Base-by-base conservation (phyloP, 2,329 filamentous ascomycete species). In the Aaosphaeria pasadenensis region DNA sequence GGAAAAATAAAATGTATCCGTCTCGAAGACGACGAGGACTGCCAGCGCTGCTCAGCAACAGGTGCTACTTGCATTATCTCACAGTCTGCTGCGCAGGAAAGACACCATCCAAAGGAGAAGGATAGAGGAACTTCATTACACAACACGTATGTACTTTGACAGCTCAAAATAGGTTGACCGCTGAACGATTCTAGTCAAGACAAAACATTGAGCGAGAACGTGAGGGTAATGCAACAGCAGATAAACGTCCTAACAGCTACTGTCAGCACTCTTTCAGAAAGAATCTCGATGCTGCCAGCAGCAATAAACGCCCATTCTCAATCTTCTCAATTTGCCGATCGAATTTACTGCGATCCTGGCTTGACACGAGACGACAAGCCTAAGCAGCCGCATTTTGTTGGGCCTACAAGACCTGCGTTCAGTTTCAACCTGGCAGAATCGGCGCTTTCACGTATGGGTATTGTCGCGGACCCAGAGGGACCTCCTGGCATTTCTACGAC, bases 341-440 rank as follows among this genome's bases (percentile, higher is more conserved):
- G 9, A 36, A n/a, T 9, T 2, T n/a, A 36, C 33, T 9, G 7
- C 4, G n/a, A n/a, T 36, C 33, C 33, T 36, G n/a, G 7, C n/a
- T 4, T n/a, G 7, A 9, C 33, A 9, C 33, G 33, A n/a, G 39
- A 11, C 7, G 30, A 49, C 46, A 0, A 45, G 51, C 53, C 53
- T 9, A 43, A 35, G 33, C 43, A 58, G 43, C 55, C 57, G 42
- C 53, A 56, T 24, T 59, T 59, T 39, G 42, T 57, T 7, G 57
- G 57, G 2, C 57, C 57, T 17, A 59, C 57, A 3, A 53, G 55
- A 28, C 54, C 57, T 11, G 55, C 50, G 1, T 58, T 58, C 36
- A 56, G 57, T 13, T 50, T 59, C n/a, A 54, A 53, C 24, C 54
- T 59, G n/a, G 55, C 56, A 3, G 55, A 59, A 38, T 47, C 51